A percentile compares a stretch with the other conserved stretches of the same genome.
Conservation (phyloP, 495 filamentous ascomycete genomes). For the Daldinia grandis region DNA sequence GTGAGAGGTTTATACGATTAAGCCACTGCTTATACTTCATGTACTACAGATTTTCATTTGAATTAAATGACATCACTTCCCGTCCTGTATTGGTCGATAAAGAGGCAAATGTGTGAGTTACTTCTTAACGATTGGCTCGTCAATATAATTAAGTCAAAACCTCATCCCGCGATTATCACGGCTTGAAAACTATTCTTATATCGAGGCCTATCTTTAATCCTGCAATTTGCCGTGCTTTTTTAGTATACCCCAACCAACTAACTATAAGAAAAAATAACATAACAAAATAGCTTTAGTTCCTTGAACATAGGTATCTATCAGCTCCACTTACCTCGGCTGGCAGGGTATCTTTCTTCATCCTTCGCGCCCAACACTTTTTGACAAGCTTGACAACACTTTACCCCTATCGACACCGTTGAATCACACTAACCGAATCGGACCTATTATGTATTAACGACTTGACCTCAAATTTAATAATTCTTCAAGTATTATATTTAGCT, state of each 20-base stretch:
- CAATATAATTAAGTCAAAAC: no score
- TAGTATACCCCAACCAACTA: not conserved
- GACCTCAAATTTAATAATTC: not conserved
- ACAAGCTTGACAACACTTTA: not conserved
- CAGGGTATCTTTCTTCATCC: not conserved
- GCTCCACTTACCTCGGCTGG: constrained; percentile 27
- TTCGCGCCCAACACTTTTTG: not conserved
- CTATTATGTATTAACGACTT: not conserved
- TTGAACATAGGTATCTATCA: not conserved
- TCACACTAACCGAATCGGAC: not conserved
- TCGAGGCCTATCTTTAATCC: not conserved
- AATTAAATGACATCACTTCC: no score
- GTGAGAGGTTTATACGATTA: no score
- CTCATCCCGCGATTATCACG: no score
- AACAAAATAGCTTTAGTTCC: not conserved
- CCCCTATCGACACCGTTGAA: not conserved
- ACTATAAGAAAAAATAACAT: no score
- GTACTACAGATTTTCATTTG: no score
- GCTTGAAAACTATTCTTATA: not conserved
- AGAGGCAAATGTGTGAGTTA: no score
- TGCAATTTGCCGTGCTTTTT: not conserved
- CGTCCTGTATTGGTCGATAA: no score
- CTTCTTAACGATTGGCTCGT: no score
- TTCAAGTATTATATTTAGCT: not conserved
- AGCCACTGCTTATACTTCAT: no score